A percentile compares a stretch with the other conserved stretches of the same genome.
Evolutionary conservation across 805 yeast genomes (phyloP).

Genomic region (Teunomyces funiuensis): DNA sequence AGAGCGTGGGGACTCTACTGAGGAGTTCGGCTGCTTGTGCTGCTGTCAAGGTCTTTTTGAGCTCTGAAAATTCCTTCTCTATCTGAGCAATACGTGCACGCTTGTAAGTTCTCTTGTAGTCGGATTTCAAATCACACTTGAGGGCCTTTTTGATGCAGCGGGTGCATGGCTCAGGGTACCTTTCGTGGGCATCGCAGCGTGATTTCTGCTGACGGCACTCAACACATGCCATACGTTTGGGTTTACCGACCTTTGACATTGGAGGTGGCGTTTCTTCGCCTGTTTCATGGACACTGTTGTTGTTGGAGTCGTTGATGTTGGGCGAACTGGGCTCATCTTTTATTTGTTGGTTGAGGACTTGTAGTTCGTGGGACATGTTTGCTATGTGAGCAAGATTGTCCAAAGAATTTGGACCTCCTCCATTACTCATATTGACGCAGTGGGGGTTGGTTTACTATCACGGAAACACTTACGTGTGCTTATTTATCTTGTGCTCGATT

Average conservation of each 20-base stretch:
- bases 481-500: background rate
- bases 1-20: conserved; percentile 23
- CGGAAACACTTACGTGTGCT: background rate
- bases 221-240: conserved; percentile 81
- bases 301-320: conserved; percentile 4
- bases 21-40: conserved; percentile 33
- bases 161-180: conserved; percentile 76
- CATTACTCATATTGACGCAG: conserved; percentile 9
- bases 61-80: conserved; percentile 74
- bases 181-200: conserved; percentile 80
- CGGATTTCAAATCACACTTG: conserved; percentile 71
- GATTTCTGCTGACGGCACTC: conserved; percentile 96
- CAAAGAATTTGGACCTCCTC: conserved; percentile 27
- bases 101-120: conserved; percentile 86
- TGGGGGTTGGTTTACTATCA: too few species aligned
- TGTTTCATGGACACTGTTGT: background rate
- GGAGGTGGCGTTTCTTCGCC: conserved; percentile 8
- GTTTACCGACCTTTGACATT: conserved; percentile 13
- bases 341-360: conserved; percentile 27
- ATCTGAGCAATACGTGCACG: conserved; percentile 82
- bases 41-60: conserved; percentile 52
- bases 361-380: conserved; percentile 43
- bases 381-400: conserved; percentile 45
- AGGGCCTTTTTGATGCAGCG: conserved; percentile 73
- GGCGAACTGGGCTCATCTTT: conserved; percentile 11